A percentile compares a stretch with the other conserved stretches of the same genome.
These are phyloP conservation scores for Coemansia aciculifera DNA, from an alignment of 192 early-diverging fungal genomes.

Conservation along the genomic window DNA sequence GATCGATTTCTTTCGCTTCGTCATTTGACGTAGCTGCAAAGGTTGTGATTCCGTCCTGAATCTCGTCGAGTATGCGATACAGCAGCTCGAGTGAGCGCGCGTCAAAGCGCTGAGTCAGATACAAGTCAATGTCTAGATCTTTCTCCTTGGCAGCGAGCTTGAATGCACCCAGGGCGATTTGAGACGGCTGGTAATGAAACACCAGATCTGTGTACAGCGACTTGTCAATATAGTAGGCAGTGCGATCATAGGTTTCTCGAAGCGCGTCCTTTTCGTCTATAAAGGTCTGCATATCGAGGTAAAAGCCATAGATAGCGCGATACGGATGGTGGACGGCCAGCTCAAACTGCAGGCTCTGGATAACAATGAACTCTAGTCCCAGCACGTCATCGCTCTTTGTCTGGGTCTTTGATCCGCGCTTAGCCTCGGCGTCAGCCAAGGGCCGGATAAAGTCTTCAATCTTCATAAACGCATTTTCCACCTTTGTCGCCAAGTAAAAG, in stretches of 20 bases:
- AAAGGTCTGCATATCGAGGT: conserved; percentile 67
- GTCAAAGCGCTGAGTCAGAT: conserved; percentile 51
- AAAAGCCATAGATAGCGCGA: conserved; percentile 68
- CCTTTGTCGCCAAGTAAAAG: conserved; percentile 75
- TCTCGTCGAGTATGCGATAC: conserved; percentile 55
- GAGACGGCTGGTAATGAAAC: conserved; percentile 74
- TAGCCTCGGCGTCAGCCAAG: conserved; percentile 26
- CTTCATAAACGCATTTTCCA: conserved; percentile 69
- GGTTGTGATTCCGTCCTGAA: conserved; percentile 52
- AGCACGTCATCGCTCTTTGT: conserved; percentile 59
- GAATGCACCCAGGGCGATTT: conserved; percentile 70
- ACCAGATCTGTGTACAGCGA: conserved; percentile 72
- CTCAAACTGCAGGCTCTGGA: conserved; percentile 74
- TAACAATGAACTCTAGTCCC: conserved; percentile 66
- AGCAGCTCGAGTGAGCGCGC: conserved; percentile 47
- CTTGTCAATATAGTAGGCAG: conserved; percentile 56
- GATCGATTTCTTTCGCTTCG: conserved; percentile 63
- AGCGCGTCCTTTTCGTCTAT: conserved; percentile 25
- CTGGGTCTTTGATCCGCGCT: conserved; percentile 43
- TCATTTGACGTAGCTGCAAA: conserved; percentile 48
- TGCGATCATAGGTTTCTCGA: conserved; percentile 57
- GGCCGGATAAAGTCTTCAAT: conserved; percentile 70
- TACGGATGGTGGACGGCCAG: conserved; percentile 74
- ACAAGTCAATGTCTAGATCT: conserved; percentile 58
- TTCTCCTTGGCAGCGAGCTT: conserved; percentile 61